Base-by-base conservation (phyloP, 768 basidiomycete genomes). In the Hirschioporus abietinus region DNA sequence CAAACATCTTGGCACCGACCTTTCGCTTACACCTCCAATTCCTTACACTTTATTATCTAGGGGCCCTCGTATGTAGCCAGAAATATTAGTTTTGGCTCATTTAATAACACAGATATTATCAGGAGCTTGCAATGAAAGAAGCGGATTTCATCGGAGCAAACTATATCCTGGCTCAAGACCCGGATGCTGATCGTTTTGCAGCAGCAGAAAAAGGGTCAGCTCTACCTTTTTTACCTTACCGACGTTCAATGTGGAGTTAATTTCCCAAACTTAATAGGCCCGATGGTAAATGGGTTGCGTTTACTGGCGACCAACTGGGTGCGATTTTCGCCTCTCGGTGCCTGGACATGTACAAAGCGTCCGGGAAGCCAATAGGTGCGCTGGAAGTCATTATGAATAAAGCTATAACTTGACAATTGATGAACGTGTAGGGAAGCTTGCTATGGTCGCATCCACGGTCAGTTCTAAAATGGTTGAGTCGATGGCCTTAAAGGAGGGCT, bases 281-380 rank as follows among this genome's bases (percentile, higher is more conserved):
- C n/a, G 78, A 82, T 61, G 89, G 86, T 7, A 76, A 75, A 65
- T 95, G 93, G 89, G 78, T 76, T 1, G 76, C 79, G 15, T 95
- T 96, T 74, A 93, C 92, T 0, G 94, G 94, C 2, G 93, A 96
- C 73, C 92, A 95, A 71, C 76, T 96, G 1, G 94, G 94, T 0
- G 74, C 80, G 10, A 70, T 88, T 27, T 81, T 88, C 66, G 88
- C 85, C 0, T 78, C 77, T 25, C 79, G 77, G 60, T 76, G 79
- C 57, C 71, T 88, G 1, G 76, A 79, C 36, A 72, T 73, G 20
- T 83, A 86, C 76, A 82, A 78, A 72, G 73, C 73, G 12, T 77
- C 79, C 15, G 83, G 83, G 18, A 81, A 80, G 67, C 78, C 83
- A 0, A 63, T 85, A 23, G 73, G 86, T 82, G 64, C 23, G 72